Evolutionary conservation across 192 early-diverging fungal species (phyloP).

Genomic region (Linnemannia zychae): DNA sequence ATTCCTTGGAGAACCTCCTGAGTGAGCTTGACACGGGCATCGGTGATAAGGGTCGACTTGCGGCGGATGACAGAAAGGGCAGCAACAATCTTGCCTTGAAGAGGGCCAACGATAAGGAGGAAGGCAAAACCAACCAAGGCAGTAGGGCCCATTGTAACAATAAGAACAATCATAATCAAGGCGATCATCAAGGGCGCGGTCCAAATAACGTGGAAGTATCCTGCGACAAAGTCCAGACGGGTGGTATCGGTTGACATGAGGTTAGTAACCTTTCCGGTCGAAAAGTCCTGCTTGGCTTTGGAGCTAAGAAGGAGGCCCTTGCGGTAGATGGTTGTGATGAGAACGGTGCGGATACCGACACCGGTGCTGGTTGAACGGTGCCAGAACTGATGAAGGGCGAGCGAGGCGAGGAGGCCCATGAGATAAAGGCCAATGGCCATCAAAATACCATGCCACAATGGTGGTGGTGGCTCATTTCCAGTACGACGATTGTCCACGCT

Average conservation of each 20-base stretch:
- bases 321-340: constrained; percentile 66
- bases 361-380: constrained; percentile 59
- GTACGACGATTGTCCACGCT: background rate
- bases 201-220: constrained; percentile 65
- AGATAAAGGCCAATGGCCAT: constrained; percentile 53
- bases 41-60: constrained; percentile 71
- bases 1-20: constrained; percentile 80
- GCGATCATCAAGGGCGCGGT: constrained; percentile 57
- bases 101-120: constrained; percentile 58
- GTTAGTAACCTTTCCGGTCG: constrained; percentile 78
- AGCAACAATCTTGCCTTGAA: constrained; percentile 48
- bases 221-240: constrained; percentile 59
- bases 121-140: constrained; percentile 73
- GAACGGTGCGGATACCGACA: constrained; percentile 52
- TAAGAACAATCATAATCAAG: constrained; percentile 58
- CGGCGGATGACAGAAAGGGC: constrained; percentile 46
- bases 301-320: constrained; percentile 63
- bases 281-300: constrained; percentile 63
- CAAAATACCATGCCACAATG: constrained; percentile 51
- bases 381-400: constrained; percentile 59
- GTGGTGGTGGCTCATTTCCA: constrained; percentile 6
- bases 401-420: constrained; percentile 58
- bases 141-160: constrained; percentile 69
- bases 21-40: constrained; percentile 78
- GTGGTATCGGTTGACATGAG: constrained; percentile 78